phyloP scores from a whole-genome alignment of 192 early-diverging fungal species.

The Backusella mclennaniae region DNA sequence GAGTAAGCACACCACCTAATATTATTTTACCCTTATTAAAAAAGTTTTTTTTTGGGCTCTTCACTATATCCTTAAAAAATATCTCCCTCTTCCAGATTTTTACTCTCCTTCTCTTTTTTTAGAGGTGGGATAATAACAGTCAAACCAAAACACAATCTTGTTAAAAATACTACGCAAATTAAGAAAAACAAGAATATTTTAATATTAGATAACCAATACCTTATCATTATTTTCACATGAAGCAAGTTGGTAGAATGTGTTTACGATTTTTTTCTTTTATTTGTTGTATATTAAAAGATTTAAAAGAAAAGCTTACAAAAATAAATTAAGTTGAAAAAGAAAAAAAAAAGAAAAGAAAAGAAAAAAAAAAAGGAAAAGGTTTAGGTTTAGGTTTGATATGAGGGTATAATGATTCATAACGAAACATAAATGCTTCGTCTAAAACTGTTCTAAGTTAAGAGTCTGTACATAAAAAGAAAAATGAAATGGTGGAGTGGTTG shows the following conservation, averaged over 20 bases:
- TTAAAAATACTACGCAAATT: not conserved
- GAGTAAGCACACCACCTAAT: not conserved
- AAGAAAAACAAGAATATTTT: not conserved
- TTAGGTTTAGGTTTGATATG: not conserved
- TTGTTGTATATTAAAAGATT: not conserved
- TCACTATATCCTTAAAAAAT: not conserved
- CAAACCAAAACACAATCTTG: not conserved
- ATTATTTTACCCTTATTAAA: not conserved
- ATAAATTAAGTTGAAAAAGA: not conserved
- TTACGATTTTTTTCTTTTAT: not conserved
- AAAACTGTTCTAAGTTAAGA: not conserved
- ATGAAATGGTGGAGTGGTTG: not conserved
- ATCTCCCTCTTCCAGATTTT: not conserved
- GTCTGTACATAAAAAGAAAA: not conserved
- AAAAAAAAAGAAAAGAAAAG: not conserved
- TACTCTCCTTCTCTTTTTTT: not conserved
- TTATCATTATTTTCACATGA: not conserved
- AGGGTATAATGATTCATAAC: constrained; percentile 5
- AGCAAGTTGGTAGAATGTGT: not conserved
- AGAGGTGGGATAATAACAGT: not conserved
- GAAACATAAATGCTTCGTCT: not conserved
- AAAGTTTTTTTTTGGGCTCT: not conserved
- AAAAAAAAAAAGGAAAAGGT: not conserved
- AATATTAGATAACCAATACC: not conserved
- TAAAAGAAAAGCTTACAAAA: not conserved